Evolutionary conservation across 2,329 filamentous ascomycete species (phyloP), one percentile per base, ranked within the genome.

Genomic region (Tolypocladium tropicale): DNA sequence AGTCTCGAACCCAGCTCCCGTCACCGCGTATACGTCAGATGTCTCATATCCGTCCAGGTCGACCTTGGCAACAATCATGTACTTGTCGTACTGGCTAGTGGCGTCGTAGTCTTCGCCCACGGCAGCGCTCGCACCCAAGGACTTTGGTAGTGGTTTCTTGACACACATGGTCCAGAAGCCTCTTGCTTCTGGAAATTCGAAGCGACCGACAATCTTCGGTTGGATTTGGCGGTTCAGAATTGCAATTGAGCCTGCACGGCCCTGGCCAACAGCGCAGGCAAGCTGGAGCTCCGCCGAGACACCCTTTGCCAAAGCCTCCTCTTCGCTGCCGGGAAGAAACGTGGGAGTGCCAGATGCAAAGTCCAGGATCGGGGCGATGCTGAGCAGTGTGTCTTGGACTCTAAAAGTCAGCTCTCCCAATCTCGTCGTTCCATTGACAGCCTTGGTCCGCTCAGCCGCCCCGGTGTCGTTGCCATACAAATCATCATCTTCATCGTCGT

Each of bases 111-210:
- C 82, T n/a, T 71, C 74, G 2, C 74, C 74, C 2, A 80, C 73
- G 2, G 78, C 73, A 2, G 79, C 70, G 14, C 75, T 75, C 10
- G 75, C 70, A 4, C 78, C 78, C 16, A 85, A 65, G 1, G 76
- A 77, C 64, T 86, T 86, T 1, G 84, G 79, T n/a, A 83, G 73
- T 16, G 85, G 79, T 64, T 84, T 88, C 60, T 83, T 85, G 11
- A 83, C 85, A 60, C 78, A 81, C 65, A 95, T 81, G 49, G 90
- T 88, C 93, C 93, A 97, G 57, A 95, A 80, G 1, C 85, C 85
- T 56, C 85, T 79, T 1, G 88, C 88, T 62, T 87, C 84, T 2
- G 88, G 82, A 52, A 94, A 85, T 52, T 86, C 82, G 62, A 89
- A 85, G 25, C 83, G 81, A 2, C 85, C 85, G 21, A 88, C 80